Conservation (phyloP, 2,329 filamentous ascomycete species). For the Fusarium mangiferae region DNA sequence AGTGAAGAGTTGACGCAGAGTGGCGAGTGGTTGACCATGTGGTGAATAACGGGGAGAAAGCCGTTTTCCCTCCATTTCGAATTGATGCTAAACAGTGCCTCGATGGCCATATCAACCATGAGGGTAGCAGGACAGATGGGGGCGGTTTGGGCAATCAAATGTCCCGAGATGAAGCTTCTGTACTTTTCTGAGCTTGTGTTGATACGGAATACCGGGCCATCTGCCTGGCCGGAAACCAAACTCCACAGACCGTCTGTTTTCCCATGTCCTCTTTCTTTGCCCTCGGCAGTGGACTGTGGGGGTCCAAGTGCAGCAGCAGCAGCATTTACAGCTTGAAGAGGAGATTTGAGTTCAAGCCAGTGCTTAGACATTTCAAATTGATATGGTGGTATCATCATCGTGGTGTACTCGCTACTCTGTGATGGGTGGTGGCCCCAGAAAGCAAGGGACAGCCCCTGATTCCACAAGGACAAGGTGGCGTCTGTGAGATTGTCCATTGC, state of each 20-base stretch:
- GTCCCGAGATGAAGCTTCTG: background rate
- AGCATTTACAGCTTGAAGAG: background rate
- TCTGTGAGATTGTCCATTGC: background rate
- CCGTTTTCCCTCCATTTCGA: background rate
- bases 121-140: background rate
- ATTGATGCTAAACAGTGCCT: background rate
- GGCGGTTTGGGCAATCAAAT: constrained; percentile 1
- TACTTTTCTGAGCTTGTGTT: background rate
- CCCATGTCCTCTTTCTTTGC: background rate
- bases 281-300: no score
- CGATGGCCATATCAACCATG: background rate
- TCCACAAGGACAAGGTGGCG: background rate
- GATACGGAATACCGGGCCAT: background rate
- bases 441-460: background rate
- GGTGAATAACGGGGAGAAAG: background rate
- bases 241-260: background rate
- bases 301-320: background rate
- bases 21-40: background rate
- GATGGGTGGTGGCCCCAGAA: background rate
- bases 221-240: background rate
- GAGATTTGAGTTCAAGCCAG: background rate
- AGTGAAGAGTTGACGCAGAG: background rate
- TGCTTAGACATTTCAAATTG: constrained; percentile 10
- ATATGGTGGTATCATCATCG: background rate
- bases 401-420: background rate